Evolutionary conservation across 306 rosid species (phyloP).

Genomic region (Trichosanthes truncata): DNA sequence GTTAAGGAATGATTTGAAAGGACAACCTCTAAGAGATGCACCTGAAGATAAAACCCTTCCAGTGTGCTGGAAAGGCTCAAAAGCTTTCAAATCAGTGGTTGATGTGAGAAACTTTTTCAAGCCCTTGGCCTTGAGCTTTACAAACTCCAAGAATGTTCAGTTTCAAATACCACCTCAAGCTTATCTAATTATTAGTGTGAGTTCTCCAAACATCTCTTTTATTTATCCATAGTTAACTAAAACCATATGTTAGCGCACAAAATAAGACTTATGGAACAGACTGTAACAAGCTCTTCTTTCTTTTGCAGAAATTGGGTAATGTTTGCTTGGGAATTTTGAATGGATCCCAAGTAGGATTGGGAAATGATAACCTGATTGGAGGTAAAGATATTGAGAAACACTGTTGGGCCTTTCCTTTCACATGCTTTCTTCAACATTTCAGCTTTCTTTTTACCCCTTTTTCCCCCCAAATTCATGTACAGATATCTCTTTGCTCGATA

Average conservation of each 20-base stretch:
- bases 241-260: background rate
- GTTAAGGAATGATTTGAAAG: constrained; percentile 41
- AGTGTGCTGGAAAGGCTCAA: constrained; percentile 69
- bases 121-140: constrained; percentile 41
- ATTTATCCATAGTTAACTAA: background rate
- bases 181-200: constrained; percentile 60
- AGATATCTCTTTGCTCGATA: constrained; percentile 58
- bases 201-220: constrained; percentile 1
- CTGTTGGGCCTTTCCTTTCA: background rate
- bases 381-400: constrained; percentile 28
- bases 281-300: constrained; percentile 11
- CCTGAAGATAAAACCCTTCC: constrained; percentile 39
- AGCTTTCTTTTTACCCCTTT: background rate
- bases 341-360: constrained; percentile 36
- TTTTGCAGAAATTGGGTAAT: constrained; percentile 40
- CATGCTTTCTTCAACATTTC: background rate
- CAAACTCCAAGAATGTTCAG: constrained; percentile 23
- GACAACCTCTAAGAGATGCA: constrained; percentile 38
- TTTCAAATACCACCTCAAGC: constrained; percentile 42
- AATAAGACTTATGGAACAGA: background rate
- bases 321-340: constrained; percentile 75
- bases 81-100: constrained; percentile 37
- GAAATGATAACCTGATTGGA: constrained; percentile 48
- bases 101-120: constrained; percentile 42
- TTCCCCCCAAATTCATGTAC: background rate